A percentile compares a stretch with the other conserved stretches of the same genome.
phyloP scores from a whole-genome alignment of 257 asterid species.

The Gentiana straminea region DNA sequence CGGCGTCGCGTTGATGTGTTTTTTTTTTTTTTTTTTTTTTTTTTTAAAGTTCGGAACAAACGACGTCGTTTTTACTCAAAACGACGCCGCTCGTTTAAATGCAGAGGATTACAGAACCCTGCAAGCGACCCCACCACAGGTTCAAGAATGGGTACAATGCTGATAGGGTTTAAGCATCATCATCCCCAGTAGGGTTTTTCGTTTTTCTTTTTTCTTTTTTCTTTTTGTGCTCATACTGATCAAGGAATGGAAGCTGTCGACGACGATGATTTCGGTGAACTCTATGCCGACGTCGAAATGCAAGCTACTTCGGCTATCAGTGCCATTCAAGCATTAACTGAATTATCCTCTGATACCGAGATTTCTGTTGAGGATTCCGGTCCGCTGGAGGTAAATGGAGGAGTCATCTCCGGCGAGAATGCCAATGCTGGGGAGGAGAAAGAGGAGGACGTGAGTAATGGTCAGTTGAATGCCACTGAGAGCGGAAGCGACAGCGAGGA shows the following conservation, averaged over 20 bases:
- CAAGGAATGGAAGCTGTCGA: slow-evolving; percentile 28
- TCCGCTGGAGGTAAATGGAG: slow-evolving; percentile 4
- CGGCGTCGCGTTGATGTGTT: no score
- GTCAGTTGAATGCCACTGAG: slow-evolving; percentile 3
- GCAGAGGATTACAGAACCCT: no score
- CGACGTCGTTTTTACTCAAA: no score
- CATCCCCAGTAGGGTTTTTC: slow-evolving; percentile 2
- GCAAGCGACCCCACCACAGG: no score
- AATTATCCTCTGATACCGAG: slow-evolving; percentile 9
- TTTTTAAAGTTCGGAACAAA: no score
- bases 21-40: no score
- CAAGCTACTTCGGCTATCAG: slow-evolving; percentile 44
- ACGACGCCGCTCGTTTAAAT: no score
- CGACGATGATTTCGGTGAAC: slow-evolving; percentile 52
- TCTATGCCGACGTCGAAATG: slow-evolving; percentile 51
- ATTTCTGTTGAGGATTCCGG: slow-evolving; percentile 9
- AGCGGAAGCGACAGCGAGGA: slow-evolving; percentile 27
- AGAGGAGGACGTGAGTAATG: slow-evolving; percentile 5
- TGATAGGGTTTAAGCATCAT: slow-evolving; percentile 17
- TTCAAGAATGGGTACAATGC: slow-evolving; percentile 1
- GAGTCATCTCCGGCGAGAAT: neutral
- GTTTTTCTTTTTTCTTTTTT: neutral
- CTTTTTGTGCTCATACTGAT: neutral
- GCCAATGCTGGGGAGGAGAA: slow-evolving; percentile 9
- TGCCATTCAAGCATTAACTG: slow-evolving; percentile 17